phyloP scores from a whole-genome alignment of 805 yeast species.

The Candida tammaniensis region DNA sequence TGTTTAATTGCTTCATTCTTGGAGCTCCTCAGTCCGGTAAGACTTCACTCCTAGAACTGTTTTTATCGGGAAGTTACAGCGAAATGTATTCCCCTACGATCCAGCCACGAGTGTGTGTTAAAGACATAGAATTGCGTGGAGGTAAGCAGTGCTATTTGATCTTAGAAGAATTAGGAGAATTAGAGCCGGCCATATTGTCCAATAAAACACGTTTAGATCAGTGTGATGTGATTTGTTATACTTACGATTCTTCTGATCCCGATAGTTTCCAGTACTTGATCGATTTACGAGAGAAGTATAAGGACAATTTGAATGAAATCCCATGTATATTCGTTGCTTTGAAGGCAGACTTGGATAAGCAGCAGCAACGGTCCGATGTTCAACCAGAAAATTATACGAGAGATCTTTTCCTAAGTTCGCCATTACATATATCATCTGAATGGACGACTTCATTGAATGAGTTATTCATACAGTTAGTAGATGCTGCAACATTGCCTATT shows the following conservation, averaged over 20 bases:
- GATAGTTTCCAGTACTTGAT: slow-evolving; percentile 85
- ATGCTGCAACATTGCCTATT: slow-evolving; percentile 80
- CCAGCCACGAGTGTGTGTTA: slow-evolving; percentile 77
- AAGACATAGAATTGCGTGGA: slow-evolving; percentile 88
- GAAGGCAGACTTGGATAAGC: slow-evolving; percentile 94
- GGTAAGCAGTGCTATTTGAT: slow-evolving; percentile 94
- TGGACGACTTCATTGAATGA: slow-evolving; percentile 90
- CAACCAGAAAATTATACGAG: slow-evolving; percentile 89
- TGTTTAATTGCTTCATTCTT: slow-evolving; percentile 82
- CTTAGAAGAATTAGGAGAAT: slow-evolving; percentile 84
- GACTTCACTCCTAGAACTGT: slow-evolving; percentile 77
- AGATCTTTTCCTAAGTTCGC: slow-evolving; percentile 65
- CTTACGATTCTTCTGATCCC: slow-evolving; percentile 95
- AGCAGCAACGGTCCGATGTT: slow-evolving; percentile 79
- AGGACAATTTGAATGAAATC: slow-evolving; percentile 54
- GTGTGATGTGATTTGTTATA: slow-evolving; percentile 87
- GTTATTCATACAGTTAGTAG: slow-evolving; percentile 80
- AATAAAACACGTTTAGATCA: slow-evolving; percentile 67
- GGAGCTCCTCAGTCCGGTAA: slow-evolving; percentile 91
- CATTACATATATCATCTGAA: slow-evolving; percentile 83
- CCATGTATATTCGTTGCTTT: slow-evolving; percentile 89
- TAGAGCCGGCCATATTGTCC: slow-evolving; percentile 77
- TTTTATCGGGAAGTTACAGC: slow-evolving; percentile 69
- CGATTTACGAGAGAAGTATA: slow-evolving; percentile 60
- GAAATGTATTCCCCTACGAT: slow-evolving; percentile 79